These are phyloP conservation scores for Pichia cabralensis DNA, from an alignment of 805 yeast species.

Conservation along the genomic window DNA sequence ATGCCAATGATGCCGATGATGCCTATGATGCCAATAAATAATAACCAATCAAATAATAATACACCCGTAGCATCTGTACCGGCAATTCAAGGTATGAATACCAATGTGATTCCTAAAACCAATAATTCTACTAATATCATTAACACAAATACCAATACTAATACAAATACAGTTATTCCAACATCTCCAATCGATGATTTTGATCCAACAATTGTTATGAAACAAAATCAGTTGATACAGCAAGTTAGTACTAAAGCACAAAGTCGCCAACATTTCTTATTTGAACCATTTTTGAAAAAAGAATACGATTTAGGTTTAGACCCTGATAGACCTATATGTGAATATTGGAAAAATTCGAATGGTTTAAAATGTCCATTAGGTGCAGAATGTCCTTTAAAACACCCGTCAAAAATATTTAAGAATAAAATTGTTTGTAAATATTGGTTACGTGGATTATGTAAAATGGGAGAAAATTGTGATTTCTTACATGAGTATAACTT, in stretches of 20 bases:
- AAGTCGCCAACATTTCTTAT: slow-evolving; percentile 32
- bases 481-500: slow-evolving; percentile 90
- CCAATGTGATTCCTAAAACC: too few species aligned
- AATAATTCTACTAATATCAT: too few species aligned
- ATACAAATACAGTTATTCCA: not conserved
- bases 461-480: slow-evolving; percentile 94
- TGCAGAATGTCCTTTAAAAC: slow-evolving; percentile 76
- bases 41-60: slow-evolving; percentile 1
- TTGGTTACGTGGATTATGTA: slow-evolving; percentile 96
- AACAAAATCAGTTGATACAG: slow-evolving; percentile 12
- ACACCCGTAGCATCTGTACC: too few species aligned
- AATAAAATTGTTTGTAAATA: slow-evolving; percentile 93
- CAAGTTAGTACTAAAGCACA: slow-evolving; percentile 9
- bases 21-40: slow-evolving; percentile 4
- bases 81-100: too few species aligned
- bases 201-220: slow-evolving; percentile 10
- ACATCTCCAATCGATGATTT: not conserved
- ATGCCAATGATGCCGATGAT: not conserved
- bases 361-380: slow-evolving; percentile 69
- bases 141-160: not conserved
- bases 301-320: slow-evolving; percentile 78
- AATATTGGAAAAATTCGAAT: slow-evolving; percentile 53
- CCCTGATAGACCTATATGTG: slow-evolving; percentile 85
- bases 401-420: slow-evolving; percentile 47
- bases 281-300: slow-evolving; percentile 72